Base-by-base conservation (phyloP, 108 stramenopile species). In the Skeletonema grethae region DNA sequence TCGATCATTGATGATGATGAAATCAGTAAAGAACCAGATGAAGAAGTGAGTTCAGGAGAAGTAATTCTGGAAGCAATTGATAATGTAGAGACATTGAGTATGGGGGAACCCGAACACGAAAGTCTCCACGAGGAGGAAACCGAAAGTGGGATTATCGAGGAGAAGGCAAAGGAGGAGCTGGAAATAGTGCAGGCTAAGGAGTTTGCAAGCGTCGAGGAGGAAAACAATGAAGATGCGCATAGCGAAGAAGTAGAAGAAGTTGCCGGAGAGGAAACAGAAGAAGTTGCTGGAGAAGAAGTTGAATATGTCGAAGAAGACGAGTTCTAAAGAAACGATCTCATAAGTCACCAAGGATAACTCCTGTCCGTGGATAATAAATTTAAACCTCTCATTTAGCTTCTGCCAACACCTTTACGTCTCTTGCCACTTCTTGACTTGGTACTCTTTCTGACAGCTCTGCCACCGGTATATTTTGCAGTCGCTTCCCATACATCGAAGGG, bases 401-500 rank as follows among this genome's bases (percentile, higher is more conserved):
- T 9, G 1, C 31, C 60, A 2, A 36, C 31, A 18, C 60, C 60
- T 7, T 18, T 16, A 31, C 60, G 35, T 8, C 60, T 36, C 60
- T 35, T 61, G 0, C 31, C 34, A 8, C 28, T 34, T 22, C 46
- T 18, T 20, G 82, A 80, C 67, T 87, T 92, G 12, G 77, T 75
- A 35, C 70, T 73, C 69, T 90, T 93, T 57, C 92, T 79, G 0
- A 92, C 87, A 5, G 92, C 87, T 60, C 87, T 80, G 35, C 85
- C 82, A 20, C 95, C 95, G 30, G 95, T 96, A 62, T 94, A 96
- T 67, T 82, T 90, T 8, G 92, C 83, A 8, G 93, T 89, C 13
- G 86, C 86, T 28, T 92, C 88, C 91, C 93, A 91, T 0, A 96
- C 85, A 76, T 96, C 95, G 73, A 91, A 93, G 11, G 95, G 95